Conservation (phyloP, 2,329 filamentous ascomycete species). For the Beauveria caledonica region DNA sequence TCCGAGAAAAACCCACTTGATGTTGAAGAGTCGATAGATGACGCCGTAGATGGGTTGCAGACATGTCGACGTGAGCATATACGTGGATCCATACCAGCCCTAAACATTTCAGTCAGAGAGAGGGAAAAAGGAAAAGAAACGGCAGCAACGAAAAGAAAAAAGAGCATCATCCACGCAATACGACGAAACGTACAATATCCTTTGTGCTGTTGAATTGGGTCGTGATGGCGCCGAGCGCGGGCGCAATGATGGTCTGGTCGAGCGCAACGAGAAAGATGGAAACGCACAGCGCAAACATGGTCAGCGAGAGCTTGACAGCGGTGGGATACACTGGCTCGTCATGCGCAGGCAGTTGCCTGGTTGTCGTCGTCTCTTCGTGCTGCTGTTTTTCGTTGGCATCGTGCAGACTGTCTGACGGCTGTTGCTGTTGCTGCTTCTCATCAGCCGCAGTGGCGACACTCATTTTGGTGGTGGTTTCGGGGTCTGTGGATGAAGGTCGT, state of each 20-base stretch:
- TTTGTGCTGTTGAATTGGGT: slow-evolving; percentile 34
- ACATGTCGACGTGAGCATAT: slow-evolving; percentile 40
- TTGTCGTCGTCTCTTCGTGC: slow-evolving; percentile 15
- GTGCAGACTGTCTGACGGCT: background rate
- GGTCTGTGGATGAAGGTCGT: background rate
- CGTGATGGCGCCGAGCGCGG: slow-evolving; percentile 44
- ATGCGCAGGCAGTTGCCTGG: background rate
- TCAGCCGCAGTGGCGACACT: background rate
- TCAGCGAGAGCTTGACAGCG: slow-evolving; percentile 31
- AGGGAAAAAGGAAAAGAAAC: slow-evolving; percentile 16
- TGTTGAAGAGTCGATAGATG: slow-evolving; percentile 41
- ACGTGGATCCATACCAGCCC: slow-evolving; percentile 44
- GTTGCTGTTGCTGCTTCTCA: background rate
- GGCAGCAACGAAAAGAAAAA: no score
- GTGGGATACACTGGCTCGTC: slow-evolving; percentile 27
- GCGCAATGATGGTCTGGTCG: slow-evolving; percentile 45
- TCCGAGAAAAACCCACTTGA: slow-evolving; percentile 37
- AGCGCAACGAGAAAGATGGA: slow-evolving; percentile 42
- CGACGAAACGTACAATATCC: slow-evolving; percentile 31
- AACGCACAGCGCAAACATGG: slow-evolving; percentile 36
- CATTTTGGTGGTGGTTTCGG: slow-evolving; percentile 5
- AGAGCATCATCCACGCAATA: background rate
- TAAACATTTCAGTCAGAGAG: slow-evolving; percentile 13
- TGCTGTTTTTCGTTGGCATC: background rate
- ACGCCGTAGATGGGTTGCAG: slow-evolving; percentile 43